phyloP scores from a whole-genome alignment of 345 rosid species.

The Geranium rotundifolium region DNA sequence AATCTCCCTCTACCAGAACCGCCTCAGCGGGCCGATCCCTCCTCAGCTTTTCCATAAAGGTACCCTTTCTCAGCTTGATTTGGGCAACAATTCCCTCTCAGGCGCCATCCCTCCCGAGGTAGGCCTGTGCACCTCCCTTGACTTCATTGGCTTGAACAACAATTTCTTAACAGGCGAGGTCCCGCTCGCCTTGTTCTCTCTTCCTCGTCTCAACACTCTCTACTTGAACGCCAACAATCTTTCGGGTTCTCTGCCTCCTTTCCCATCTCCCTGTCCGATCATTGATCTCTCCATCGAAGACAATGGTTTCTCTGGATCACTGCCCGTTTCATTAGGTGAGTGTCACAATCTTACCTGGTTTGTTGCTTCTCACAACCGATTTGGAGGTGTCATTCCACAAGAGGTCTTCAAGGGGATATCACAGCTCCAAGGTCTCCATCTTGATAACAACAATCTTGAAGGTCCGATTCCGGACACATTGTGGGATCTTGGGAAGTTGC shows the following conservation, averaged over 20 bases:
- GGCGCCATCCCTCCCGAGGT: constrained; percentile 30
- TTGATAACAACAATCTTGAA: constrained; percentile 21
- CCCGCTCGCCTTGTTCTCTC: constrained; percentile 20
- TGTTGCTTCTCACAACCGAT: constrained; percentile 17
- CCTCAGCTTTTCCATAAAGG: constrained; percentile 20
- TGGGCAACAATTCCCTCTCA: constrained; percentile 22
- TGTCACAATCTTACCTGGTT: constrained; percentile 23
- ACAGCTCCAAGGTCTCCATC: constrained; percentile 18
- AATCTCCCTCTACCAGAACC: constrained; percentile 23
- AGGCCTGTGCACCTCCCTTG: constrained; percentile 19
- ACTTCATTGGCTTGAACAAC: constrained; percentile 26
- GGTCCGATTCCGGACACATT: constrained; percentile 26
- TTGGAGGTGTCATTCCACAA: constrained; percentile 17
- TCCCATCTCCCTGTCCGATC: constrained; percentile 16
- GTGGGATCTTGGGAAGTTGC: constrained; percentile 23
- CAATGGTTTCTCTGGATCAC: constrained; percentile 19
- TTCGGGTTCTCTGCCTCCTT: constrained; percentile 20
- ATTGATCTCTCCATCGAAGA: constrained; percentile 21
- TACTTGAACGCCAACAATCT: constrained; percentile 29
- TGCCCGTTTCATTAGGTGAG: constrained; percentile 14
- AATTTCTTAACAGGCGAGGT: constrained; percentile 23
- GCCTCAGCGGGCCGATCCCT: constrained; percentile 19
- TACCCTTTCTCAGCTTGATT: constrained; percentile 15
- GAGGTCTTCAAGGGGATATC: constrained; percentile 17
- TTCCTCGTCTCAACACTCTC: constrained; percentile 16